Conservation (phyloP, 768 basidiomycete genomes). For the Mycena floridula region DNA sequence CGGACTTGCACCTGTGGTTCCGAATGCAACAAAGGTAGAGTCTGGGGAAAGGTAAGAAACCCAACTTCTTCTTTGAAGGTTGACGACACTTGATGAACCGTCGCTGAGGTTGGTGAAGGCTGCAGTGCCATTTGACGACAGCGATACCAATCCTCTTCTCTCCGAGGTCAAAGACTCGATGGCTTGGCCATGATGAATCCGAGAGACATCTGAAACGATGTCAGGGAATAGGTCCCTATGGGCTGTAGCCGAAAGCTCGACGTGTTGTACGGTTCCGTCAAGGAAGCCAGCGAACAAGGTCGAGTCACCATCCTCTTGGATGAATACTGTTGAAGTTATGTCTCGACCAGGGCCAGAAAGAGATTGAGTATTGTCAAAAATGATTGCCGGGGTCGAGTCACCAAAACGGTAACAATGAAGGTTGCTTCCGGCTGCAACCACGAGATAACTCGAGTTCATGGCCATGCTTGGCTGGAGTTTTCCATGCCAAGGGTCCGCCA, state of each 20-base stretch:
- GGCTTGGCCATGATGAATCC: constrained; percentile 34
- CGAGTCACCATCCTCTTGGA: constrained; percentile 37
- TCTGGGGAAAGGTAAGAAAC: constrained; percentile 47
- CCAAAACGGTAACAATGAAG: constrained; percentile 56
- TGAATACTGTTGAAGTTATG: constrained; percentile 50
- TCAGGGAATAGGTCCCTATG: constrained; percentile 6
- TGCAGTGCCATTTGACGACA: constrained; percentile 52
- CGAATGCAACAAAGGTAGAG: constrained; percentile 61
- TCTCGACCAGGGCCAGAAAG: constrained; percentile 34
- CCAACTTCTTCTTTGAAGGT: constrained; percentile 57
- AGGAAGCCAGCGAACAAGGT: constrained; percentile 52
- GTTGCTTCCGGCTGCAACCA: constrained; percentile 53
- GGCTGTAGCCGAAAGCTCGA: background rate
- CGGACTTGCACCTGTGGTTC: constrained; percentile 54
- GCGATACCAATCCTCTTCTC: constrained; percentile 38
- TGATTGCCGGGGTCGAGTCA: constrained; percentile 34
- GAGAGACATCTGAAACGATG: constrained; percentile 1
- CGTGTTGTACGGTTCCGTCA: constrained; percentile 37
- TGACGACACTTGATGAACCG: constrained; percentile 21
- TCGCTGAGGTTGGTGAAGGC: constrained; percentile 26
- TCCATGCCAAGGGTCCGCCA: constrained; percentile 51
- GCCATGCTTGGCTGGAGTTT: constrained; percentile 54
- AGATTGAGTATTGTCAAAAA: constrained; percentile 38
- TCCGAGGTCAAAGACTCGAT: constrained; percentile 53
- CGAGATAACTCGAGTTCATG: constrained; percentile 45